Base-by-base conservation (phyloP, 2,329 filamentous ascomycete genomes). In the Trichophyton verrucosum region DNA sequence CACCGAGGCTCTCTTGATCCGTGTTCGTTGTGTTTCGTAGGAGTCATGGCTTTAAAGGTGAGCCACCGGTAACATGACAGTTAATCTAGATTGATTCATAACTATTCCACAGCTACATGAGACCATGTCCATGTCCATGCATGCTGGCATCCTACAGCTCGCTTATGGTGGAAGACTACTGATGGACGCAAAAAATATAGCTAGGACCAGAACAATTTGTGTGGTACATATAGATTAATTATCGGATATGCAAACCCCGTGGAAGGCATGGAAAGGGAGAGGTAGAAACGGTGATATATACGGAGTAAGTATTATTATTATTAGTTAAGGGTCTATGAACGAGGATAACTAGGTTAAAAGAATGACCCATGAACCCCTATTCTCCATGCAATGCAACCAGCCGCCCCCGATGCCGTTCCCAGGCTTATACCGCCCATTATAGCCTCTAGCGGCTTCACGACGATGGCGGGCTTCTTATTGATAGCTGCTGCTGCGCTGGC, bases 311-410 rank as follows among this genome's bases (percentile, higher is more conserved):
- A 38, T 38, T 38, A 38, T 38, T 38, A 38, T 38, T 38, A 36
- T 11, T 9, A 38, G 33, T 38, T 11, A 38, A 13, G 33, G 33
- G 33, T 38, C 3, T 13, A 38, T 38, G 33, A 13, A 38, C 33
- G 33, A 38, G 33, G 33, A 38, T 38, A 38, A 38, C 9, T 38
- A 38, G 33, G 33, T 38, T 38, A 38, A 24, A 20, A 47, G 20
- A 47, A 20, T 11, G 44, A 20, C 5, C 61, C 49, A 30, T 53
- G 58, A 22, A 62, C 33, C 40, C 61, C 61, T n/a, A 58, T 47
- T 36, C 61, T 62, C 61, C 61, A 62, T 38, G 57, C 61, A 36
- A 49, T 27, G 40, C 59, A 62, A 20, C 61, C 61, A 42, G 44
- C 61, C 42, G 46, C 42, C 20, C 61, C 61, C 24, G 51, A 38